Evolutionary conservation across 352 stramenopile genomes (phyloP).

Genomic region (Pythium scleroteichum): DNA sequence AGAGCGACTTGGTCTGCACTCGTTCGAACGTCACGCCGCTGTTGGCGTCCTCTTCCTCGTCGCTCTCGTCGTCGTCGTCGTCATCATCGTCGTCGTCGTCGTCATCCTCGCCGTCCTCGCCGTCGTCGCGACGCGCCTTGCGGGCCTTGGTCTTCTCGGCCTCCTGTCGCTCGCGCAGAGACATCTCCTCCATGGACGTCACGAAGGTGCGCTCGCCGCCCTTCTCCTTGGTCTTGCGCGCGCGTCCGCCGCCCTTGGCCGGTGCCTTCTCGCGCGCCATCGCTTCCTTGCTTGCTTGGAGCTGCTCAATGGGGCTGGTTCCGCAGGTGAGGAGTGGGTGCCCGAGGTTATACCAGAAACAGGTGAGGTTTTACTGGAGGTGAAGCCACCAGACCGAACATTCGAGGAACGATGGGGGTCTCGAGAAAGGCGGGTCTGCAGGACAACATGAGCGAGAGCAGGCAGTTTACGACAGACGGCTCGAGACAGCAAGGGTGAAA

Average conservation of each 20-base stretch:
- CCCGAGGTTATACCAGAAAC: too few relatives aligned
- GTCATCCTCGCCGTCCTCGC: conserved; percentile 38
- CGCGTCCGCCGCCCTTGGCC: conserved; percentile 39
- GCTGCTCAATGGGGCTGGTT: too few relatives aligned
- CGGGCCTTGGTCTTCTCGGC: conserved; percentile 70
- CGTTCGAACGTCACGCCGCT: conserved; percentile 69
- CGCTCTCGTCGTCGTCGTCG: conserved; percentile 39
- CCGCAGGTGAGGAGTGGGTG: too few relatives aligned
- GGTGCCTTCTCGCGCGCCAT: conserved; percentile 44
- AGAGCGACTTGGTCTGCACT: conserved; percentile 74
- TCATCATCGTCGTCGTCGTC: conserved; percentile 51
- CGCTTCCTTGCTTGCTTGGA: not conserved
- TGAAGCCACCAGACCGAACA: conserved; percentile 18
- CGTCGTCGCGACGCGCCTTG: conserved; percentile 62
- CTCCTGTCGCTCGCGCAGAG: conserved; percentile 66
- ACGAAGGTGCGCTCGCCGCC: conserved; percentile 77
- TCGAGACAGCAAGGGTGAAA: too few relatives aligned
- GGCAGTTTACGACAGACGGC: too few relatives aligned
- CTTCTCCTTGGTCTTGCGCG: conserved; percentile 65
- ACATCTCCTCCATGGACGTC: conserved; percentile 84
- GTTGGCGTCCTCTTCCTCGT: conserved; percentile 39
- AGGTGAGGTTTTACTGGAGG: conserved; percentile 27
- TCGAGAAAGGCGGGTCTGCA: too few relatives aligned
- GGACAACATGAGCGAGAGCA: too few relatives aligned
- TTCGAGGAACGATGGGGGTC: conserved; percentile 13